phyloP scores from a whole-genome alignment of 2,329 filamentous ascomycete species.

The Ophiocordyceps camponoti-floridani region DNA sequence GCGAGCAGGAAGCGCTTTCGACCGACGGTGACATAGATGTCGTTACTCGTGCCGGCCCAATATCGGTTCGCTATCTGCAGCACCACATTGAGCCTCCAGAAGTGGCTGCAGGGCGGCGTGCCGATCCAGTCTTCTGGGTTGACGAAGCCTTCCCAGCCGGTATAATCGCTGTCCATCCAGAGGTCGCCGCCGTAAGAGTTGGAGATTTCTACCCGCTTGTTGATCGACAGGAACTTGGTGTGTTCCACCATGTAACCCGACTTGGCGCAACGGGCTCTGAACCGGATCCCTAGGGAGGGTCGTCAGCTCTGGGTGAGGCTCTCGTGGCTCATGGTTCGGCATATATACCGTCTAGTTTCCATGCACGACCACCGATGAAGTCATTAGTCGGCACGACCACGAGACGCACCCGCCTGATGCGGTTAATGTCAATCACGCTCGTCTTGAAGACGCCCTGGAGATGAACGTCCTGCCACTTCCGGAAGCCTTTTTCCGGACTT shows the following conservation, averaged over 20 bases:
- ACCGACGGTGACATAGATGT: background rate
- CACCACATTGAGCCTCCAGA: background rate
- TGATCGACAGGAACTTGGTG: background rate
- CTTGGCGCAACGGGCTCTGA: background rate
- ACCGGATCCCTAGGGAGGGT: background rate
- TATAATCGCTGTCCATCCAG: background rate
- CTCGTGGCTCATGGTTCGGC: background rate
- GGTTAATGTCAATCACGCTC: background rate
- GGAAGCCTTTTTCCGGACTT: background rate
- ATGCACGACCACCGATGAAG: background rate
- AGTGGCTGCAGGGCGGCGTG: background rate
- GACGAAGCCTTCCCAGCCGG: background rate
- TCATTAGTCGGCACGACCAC: background rate
- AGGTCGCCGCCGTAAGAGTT: background rate
- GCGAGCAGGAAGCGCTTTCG: background rate
- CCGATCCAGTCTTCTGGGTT: background rate
- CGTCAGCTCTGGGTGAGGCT: too few species aligned
- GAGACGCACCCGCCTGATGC: background rate
- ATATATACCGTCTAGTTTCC: background rate
- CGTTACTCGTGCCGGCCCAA: background rate
- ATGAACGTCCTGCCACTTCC: background rate
- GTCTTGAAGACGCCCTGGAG: background rate
- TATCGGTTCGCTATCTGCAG: background rate
- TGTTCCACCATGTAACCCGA: background rate
- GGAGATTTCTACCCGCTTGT: background rate